Evolutionary conservation across 2,329 filamentous ascomycete species (phyloP), one percentile per base, ranked within the genome.

Genomic region (Capronia epimyces): DNA sequence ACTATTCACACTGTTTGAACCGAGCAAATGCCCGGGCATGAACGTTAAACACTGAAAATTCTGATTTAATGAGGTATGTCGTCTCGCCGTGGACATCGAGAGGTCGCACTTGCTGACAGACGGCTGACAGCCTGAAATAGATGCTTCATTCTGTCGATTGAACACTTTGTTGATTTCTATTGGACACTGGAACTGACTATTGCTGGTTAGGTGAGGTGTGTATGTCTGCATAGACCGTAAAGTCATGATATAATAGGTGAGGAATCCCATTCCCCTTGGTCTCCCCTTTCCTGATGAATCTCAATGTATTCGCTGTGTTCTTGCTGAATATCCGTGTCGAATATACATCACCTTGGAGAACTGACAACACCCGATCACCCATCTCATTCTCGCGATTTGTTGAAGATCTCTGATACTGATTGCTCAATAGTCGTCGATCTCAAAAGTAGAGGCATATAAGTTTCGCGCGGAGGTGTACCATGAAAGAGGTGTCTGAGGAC

Each of bases 1-100:
- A 74, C 73, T 82, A 83, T 83, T 83, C 80, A 83, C 80, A 82
- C 80, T 83, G 79, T 82, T 80, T 81, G 80, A 83, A 71, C 74
- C 69, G 68, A 68, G 65, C 67, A 69, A 66, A 64, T 66, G 68
- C 69, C 67, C 63, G 75, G 72, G 68, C 61, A 76, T 82, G 79
- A 82, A 78, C 77, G 73, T 72, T 46, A 70, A 65, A 76, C 76
- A 79, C 74, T 75, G 71, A 79, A 79, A 80, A 82, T 80, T 82
- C 80, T 83, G 80, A 83, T 82, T 82, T 82, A 82, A 82, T 82
- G 79, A 82, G 79, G 79, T 76, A 70, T 67, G 4, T 40, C 22
- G 32, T 10, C 12, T 18, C 20, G 9, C 18, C 9, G 3, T 43
- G 29, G 3, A 3, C 7, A 32, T 45, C 15, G 10, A 22, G 20